A percentile compares a stretch with the other conserved stretches of the same genome.
Conservation (phyloP, 176 grass and related monocot species). For the Thinopyrum elongatum region DNA sequence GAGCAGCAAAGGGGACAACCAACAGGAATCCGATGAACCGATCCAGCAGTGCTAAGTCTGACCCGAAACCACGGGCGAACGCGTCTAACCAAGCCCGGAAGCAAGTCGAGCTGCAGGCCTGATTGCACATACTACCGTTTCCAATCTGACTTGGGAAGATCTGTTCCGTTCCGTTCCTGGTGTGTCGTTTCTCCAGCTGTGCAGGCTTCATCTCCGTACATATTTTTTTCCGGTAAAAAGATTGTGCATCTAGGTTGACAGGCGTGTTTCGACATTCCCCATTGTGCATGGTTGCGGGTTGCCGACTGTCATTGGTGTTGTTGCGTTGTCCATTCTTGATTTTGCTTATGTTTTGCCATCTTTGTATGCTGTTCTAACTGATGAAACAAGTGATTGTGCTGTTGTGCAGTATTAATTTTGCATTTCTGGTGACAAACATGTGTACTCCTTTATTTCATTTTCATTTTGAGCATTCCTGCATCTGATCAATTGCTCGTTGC, state of each 20-base stretch:
- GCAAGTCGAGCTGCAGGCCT: constrained; percentile 25
- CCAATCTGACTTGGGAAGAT: constrained; percentile 1
- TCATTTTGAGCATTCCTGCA: not conserved
- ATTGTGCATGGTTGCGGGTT: constrained; percentile 16
- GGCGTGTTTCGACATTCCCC: not conserved
- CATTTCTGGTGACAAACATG: not conserved
- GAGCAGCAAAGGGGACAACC: constrained; percentile 22
- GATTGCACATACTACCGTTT: constrained; percentile 12
- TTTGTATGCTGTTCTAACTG: constrained; percentile 8
- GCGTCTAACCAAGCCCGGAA: constrained; percentile 28
- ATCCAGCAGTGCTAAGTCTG: constrained; percentile 9
- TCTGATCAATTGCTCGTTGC: not conserved
- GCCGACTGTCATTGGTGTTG: not conserved
- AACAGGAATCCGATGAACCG: constrained; percentile 16
- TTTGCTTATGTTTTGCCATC: constrained; percentile 5
- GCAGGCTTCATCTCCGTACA: constrained; percentile 25
- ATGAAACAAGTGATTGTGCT: not conserved
- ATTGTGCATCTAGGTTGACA: constrained; percentile 18
- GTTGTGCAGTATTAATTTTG: not conserved
- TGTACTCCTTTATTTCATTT: not conserved
- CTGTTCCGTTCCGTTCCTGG: not conserved
- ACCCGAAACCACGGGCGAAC: constrained; percentile 1
- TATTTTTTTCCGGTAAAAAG: not conserved
- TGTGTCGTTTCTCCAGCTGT: constrained; percentile 23
- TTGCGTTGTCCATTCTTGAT: not conserved